Evolutionary conservation across 371 early-diverging fungal species (phyloP), one percentile per base, ranked within the genome.

Genomic region (Mucor irregularis): DNA sequence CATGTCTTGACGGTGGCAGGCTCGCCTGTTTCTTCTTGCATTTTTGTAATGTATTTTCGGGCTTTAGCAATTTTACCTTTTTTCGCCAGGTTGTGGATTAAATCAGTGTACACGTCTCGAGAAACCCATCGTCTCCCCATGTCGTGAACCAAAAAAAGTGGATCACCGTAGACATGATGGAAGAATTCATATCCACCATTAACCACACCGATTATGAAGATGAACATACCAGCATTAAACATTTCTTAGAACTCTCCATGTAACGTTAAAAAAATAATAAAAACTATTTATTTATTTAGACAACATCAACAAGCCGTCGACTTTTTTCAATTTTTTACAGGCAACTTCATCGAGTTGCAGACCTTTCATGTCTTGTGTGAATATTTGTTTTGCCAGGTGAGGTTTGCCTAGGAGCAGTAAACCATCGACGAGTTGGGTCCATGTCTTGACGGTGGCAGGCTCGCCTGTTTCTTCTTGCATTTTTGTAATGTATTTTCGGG

Each of bases 41-140:
- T 68, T 0, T 53, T 40, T 1, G 33, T 34, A 34, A 77, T 67
- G 17, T 69, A 53, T 22, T 25, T 16, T 9, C 64, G 43, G 13
- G 70, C 74, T n/a, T 66, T 66, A 1, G 53, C 48, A 13, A 77
- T 46, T 28, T 64, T 64, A 9, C 67, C 64, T 9, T 62, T 62
- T 13, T 56, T 51, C 4, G 64, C 52, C 52, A 68, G 50, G 5
- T 43, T 47, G 2, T 54, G 14, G 5, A 76, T 66, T 39, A 76
- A 51, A 1, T 61, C 50, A 39, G 59, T 58, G 40, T 70, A 72
- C 0, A 62, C 31, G 7, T 21, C 26, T n/a, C n/a, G n/a, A 57
- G 50, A 26, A 11, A 35, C 21, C 2, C 37, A 9, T 37, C 35
- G n/a, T 8, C 28, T 9, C 13, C 43, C 5, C 1, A 21, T 11